Conservation (phyloP, 345 rosid genomes). For the Odontarrhena argentea region DNA sequence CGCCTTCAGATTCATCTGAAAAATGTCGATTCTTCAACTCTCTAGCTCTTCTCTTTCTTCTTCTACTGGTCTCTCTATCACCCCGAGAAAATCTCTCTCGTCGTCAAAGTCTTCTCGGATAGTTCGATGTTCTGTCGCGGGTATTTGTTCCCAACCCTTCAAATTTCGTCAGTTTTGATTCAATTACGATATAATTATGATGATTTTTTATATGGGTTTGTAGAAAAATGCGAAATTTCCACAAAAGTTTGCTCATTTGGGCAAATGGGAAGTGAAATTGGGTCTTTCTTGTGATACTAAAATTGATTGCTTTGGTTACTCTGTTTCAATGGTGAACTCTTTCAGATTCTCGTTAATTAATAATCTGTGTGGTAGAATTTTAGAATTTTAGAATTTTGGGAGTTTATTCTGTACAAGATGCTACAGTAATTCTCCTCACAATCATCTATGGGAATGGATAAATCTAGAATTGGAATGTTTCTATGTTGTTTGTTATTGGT, state of each 20-base stretch:
- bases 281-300: background rate
- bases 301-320: constrained; percentile 15
- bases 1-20: background rate
- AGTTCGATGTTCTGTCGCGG: constrained; percentile 67
- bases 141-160: constrained; percentile 38
- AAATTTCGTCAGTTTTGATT: background rate
- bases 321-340: constrained; percentile 16
- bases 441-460: background rate
- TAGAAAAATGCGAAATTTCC: constrained; percentile 3
- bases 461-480: background rate
- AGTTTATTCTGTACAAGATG: constrained; percentile 2
- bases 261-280: constrained; percentile 7
- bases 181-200: background rate
- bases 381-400: background rate
- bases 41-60: constrained; percentile 50
- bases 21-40: constrained; percentile 39
- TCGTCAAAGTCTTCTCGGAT: constrained; percentile 46
- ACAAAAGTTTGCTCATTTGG: constrained; percentile 5
- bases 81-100: constrained; percentile 43
- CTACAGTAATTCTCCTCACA: too few species aligned
- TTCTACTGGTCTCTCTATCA: constrained; percentile 46
- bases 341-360: constrained; percentile 3
- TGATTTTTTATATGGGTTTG: constrained; percentile 1
- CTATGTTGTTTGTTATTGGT: background rate
- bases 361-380: constrained; percentile 6